Evolutionary conservation across 176 grass and related monocot species (phyloP).

Genomic region (Juncus inflexus): DNA sequence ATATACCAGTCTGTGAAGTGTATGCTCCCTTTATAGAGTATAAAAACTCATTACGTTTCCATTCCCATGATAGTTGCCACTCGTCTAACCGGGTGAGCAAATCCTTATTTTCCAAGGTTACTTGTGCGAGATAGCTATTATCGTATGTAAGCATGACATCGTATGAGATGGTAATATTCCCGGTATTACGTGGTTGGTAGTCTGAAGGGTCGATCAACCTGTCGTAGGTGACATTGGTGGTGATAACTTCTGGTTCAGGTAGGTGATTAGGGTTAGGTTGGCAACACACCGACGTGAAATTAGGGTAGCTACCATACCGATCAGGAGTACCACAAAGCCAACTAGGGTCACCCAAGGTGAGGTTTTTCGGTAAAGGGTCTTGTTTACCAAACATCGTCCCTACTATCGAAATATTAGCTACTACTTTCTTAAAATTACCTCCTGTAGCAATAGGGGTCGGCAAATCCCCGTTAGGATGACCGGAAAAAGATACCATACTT

Average conservation of each 20-base stretch:
- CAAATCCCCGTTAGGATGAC: constrained; percentile 55
- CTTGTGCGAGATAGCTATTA: constrained; percentile 42
- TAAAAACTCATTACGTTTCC: constrained; percentile 49
- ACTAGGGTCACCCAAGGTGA: constrained; percentile 41
- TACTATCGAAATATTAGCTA: constrained; percentile 30
- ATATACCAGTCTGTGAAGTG: constrained; percentile 19
- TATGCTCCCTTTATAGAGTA: constrained; percentile 50
- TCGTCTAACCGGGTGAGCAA: constrained; percentile 47
- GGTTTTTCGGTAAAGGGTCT: constrained; percentile 33
- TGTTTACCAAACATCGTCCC: constrained; percentile 44
- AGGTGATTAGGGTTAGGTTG: neutral
- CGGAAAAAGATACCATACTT: constrained; percentile 33
- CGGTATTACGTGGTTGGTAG: constrained; percentile 30
- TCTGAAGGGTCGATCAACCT: neutral
- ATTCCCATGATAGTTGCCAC: constrained; percentile 59
- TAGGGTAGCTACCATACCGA: neutral
- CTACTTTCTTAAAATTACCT: constrained; percentile 34
- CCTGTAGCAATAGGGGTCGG: constrained; percentile 56
- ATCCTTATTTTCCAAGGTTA: constrained; percentile 52
- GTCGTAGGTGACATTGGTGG: neutral
- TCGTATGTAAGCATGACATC: constrained; percentile 48
- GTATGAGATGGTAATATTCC: constrained; percentile 58
- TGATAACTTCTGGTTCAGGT: neutral
- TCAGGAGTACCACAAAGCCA: constrained; percentile 30
- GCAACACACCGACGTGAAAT: constrained; percentile 38